Conservation (phyloP, 192 early-diverging fungal species). For the Gonapodya sp. region DNA sequence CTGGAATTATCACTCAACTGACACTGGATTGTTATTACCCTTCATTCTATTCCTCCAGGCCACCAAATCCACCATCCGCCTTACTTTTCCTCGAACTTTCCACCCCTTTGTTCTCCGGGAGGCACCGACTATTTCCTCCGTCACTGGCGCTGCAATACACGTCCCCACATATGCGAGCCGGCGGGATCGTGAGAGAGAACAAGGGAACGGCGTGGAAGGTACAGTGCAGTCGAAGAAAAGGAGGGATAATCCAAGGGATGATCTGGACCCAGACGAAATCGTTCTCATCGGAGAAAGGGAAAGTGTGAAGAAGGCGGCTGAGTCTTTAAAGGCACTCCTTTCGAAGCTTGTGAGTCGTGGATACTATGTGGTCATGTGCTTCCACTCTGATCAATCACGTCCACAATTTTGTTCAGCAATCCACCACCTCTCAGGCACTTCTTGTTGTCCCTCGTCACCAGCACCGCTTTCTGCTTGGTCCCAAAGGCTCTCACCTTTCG, state of each 20-base stretch:
- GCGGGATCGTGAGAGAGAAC: background rate
- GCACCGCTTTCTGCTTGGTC: slow-evolving; percentile 84
- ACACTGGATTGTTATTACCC: too few relatives aligned
- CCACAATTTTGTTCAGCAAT: slow-evolving; percentile 26
- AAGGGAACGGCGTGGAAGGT: background rate
- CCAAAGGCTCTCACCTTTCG: slow-evolving; percentile 61
- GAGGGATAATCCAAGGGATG: background rate
- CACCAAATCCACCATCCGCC: slow-evolving; percentile 53
- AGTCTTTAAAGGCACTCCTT: slow-evolving; percentile 44
- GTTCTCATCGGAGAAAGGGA: slow-evolving; percentile 70
- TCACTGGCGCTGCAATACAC: slow-evolving; percentile 63
- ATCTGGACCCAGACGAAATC: slow-evolving; percentile 39
- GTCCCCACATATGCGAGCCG: slow-evolving; percentile 45
- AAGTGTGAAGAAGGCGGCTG: slow-evolving; percentile 53
- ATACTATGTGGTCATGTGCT: background rate
- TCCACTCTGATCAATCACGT: background rate
- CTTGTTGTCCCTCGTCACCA: slow-evolving; percentile 39
- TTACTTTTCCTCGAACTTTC: slow-evolving; percentile 61
- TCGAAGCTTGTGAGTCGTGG: slow-evolving; percentile 38
- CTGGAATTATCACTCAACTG: too few relatives aligned
- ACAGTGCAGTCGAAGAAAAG: background rate
- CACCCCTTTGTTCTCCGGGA: slow-evolving; percentile 60
- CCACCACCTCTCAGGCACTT: slow-evolving; percentile 32
- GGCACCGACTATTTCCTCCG: slow-evolving; percentile 11
- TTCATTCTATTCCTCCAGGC: too few relatives aligned